These are phyloP conservation scores for Wickerhamiella siamensis DNA, from an alignment of 805 yeast species.

Conservation along the genomic window DNA sequence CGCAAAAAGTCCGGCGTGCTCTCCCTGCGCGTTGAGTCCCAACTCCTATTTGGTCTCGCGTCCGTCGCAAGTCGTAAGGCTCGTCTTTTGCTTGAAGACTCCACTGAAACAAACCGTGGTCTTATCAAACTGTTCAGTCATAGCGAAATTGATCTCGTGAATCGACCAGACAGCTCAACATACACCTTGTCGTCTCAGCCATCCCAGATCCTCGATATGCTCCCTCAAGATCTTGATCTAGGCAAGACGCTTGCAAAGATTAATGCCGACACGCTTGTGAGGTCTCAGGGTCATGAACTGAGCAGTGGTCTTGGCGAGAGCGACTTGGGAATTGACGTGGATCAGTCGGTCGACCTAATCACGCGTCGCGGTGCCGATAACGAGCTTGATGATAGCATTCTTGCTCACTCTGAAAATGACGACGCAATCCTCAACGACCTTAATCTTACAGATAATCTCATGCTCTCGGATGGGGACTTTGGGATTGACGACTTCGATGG, in stretches of 20 bases:
- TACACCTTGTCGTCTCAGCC: neutral
- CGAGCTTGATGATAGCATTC: neutral
- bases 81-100: slow-evolving; percentile 7
- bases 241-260: neutral
- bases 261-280: neutral
- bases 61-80: slow-evolving; percentile 11
- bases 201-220: neutral
- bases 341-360: neutral
- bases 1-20: neutral
- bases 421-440: neutral
- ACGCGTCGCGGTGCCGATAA: neutral
- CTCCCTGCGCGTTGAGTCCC: slow-evolving; percentile 15
- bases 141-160: neutral
- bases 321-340: neutral
- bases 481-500: neutral
- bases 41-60: slow-evolving; percentile 12
- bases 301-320: neutral
- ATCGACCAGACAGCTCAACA: neutral
- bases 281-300: neutral
- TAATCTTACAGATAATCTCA: neutral
- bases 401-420: neutral
- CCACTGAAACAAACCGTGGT: slow-evolving; percentile 5
- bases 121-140: neutral
- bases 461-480: neutral
- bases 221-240: slow-evolving; percentile 1